phyloP scores from a whole-genome alignment of 2,329 filamentous ascomycete genomes.

The Torrubiella hemipterigena region DNA sequence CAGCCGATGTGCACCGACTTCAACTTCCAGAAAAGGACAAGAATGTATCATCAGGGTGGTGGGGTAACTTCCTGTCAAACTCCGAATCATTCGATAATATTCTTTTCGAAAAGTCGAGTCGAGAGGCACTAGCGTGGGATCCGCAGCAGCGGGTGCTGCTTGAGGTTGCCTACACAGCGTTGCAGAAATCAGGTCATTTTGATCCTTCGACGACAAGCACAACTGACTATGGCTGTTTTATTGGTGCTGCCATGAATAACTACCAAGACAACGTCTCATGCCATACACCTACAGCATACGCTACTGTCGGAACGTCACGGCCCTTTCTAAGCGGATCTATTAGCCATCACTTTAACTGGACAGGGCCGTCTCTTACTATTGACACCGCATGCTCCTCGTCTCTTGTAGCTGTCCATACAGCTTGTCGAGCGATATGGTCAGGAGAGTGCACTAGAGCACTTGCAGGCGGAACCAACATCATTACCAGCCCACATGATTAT shows the following conservation, averaged over 20 bases:
- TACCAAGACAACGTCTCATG: constrained; percentile 13
- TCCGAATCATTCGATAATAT: not conserved
- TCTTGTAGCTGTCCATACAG: constrained; percentile 19
- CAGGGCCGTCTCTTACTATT: constrained; percentile 18
- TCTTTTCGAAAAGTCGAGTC: constrained; percentile 1
- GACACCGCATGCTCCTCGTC: constrained; percentile 26
- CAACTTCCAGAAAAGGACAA: not conserved
- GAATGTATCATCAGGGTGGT: not conserved
- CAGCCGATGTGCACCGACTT: not conserved
- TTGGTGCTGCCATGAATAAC: constrained; percentile 12
- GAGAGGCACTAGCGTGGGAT: constrained; percentile 4
- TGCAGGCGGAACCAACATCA: constrained; percentile 26
- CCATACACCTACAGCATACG: constrained; percentile 18
- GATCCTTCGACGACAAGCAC: not conserved
- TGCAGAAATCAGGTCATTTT: constrained; percentile 4
- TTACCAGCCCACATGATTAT: constrained; percentile 11
- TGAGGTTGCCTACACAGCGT: constrained; percentile 8
- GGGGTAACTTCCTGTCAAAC: not conserved
- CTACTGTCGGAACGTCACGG: constrained; percentile 17
- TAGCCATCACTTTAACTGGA: constrained; percentile 22
- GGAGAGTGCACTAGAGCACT: constrained; percentile 20
- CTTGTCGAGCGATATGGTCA: constrained; percentile 14
- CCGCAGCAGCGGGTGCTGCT: constrained; percentile 8
- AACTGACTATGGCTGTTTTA: constrained; percentile 13
- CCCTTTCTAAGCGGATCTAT: constrained; percentile 20